Evolutionary conservation across 257 asterid species (phyloP).

Genomic region (Apocynum venetum): DNA sequence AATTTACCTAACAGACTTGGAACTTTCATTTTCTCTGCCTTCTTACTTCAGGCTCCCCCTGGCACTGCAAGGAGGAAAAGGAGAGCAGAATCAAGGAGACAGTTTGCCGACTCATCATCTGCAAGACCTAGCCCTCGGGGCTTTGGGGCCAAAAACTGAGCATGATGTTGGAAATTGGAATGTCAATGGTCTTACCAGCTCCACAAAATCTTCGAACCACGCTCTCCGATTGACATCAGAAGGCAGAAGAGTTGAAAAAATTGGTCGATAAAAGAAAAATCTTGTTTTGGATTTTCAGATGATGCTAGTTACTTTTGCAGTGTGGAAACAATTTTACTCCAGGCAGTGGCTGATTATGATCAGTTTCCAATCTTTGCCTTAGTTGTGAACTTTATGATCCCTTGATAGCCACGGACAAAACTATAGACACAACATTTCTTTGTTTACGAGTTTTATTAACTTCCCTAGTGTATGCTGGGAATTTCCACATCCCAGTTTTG

Average conservation of each 20-base stretch:
- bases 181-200: not conserved
- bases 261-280: not conserved
- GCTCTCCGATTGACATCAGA: not conserved
- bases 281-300: not conserved
- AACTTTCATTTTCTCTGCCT: not conserved
- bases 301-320: not conserved
- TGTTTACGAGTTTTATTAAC: not conserved
- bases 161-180: not conserved
- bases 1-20: not conserved
- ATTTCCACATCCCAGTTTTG: too few relatives aligned
- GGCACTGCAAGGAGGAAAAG: slow-evolving; percentile 90
- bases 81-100: slow-evolving; percentile 62
- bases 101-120: slow-evolving; percentile 62
- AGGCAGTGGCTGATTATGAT: not conserved
- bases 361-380: not conserved
- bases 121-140: slow-evolving; percentile 74
- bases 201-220: not conserved
- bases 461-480: not conserved
- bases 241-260: not conserved
- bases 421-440: not conserved
- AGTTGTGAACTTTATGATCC: not conserved
- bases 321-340: not conserved
- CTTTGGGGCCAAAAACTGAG: slow-evolving; percentile 59
- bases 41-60: slow-evolving; percentile 68
- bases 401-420: not conserved